Evolutionary conservation across 2,329 filamentous ascomycete species (phyloP).

Genomic region (Ophiostoma novo-ulmi): DNA sequence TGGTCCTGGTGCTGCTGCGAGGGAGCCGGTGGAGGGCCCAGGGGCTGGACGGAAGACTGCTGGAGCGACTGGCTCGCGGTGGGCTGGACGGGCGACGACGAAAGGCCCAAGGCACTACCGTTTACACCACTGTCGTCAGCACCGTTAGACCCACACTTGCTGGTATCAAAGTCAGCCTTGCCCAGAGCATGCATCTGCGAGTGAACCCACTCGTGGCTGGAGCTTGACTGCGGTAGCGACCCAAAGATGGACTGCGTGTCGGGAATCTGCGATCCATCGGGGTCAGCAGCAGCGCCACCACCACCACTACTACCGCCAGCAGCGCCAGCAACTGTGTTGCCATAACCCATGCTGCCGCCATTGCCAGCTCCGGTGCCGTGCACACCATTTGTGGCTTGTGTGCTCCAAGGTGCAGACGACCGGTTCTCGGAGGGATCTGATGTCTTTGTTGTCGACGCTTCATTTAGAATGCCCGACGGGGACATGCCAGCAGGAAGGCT

Average conservation of each 20-base stretch:
- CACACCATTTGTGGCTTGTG: slow-evolving; percentile 66
- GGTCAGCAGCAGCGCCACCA: slow-evolving; percentile 27
- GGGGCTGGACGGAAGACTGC: slow-evolving; percentile 19
- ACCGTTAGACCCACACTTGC: neutral
- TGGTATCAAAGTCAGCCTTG: slow-evolving; percentile 32
- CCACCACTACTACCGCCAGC: neutral
- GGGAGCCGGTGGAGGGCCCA: slow-evolving; percentile 21
- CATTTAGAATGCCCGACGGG: slow-evolving; percentile 62
- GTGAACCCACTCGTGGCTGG: slow-evolving; percentile 51
- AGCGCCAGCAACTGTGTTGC: neutral
- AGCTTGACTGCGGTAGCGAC: slow-evolving; percentile 39
- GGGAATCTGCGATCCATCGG: slow-evolving; percentile 45
- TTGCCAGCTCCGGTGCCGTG: slow-evolving; percentile 34
- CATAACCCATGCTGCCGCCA: neutral
- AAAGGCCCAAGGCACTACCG: neutral
- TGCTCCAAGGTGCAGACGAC: slow-evolving; percentile 59
- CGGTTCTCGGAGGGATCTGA: slow-evolving; percentile 60
- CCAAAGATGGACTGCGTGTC: slow-evolving; percentile 47
- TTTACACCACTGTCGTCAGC: neutral
- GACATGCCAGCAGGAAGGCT: slow-evolving; percentile 54
- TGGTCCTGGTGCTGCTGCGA: slow-evolving; percentile 32
- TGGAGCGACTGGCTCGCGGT: neutral
- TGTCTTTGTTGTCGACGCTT: slow-evolving; percentile 91
- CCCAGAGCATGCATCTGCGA: slow-evolving; percentile 53
- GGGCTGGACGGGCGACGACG: slow-evolving; percentile 15